Evolutionary conservation across 2,329 filamentous ascomycete species (phyloP).

Genomic region (Dactylonectria estremocensis): DNA sequence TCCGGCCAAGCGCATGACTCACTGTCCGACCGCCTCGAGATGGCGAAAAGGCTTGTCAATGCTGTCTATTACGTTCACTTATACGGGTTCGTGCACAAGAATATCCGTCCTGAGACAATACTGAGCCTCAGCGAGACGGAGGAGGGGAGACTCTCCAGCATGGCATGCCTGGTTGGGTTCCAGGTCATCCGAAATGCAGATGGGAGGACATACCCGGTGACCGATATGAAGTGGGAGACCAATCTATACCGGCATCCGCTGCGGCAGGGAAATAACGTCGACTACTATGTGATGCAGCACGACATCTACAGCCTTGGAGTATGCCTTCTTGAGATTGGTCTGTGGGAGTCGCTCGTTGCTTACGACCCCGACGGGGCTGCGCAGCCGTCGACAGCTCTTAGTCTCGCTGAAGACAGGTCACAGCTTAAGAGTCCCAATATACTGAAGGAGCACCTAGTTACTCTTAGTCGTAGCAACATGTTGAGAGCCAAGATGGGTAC

Average conservation of each 20-base stretch:
- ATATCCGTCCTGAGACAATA: conserved; percentile 60
- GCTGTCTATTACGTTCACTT: conserved; percentile 54
- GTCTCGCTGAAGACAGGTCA: neutral
- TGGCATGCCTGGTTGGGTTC: neutral
- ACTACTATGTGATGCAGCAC: conserved; percentile 66
- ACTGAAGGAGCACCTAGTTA: conserved; percentile 30
- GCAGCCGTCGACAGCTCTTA: neutral
- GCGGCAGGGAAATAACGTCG: conserved; percentile 59
- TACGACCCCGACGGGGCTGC: conserved; percentile 30
- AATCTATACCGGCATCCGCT: conserved; percentile 67
- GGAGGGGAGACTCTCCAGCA: conserved; percentile 4
- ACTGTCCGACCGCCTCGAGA: conserved; percentile 15
- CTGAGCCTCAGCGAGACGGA: conserved; percentile 47
- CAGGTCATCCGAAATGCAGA: neutral
- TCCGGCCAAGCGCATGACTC: neutral
- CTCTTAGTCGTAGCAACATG: conserved; percentile 17
- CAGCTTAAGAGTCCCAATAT: neutral
- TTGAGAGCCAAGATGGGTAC: conserved; percentile 49
- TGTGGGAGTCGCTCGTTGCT: conserved; percentile 58
- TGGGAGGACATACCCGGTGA: neutral
- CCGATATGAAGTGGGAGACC: conserved; percentile 39
- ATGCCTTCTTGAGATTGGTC: conserved; percentile 66
- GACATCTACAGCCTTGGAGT: conserved; percentile 71
- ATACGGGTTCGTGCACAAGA: conserved; percentile 63
- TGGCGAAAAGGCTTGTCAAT: conserved; percentile 46